These are phyloP conservation scores for Moesziomyces parantarcticus DNA, from an alignment of 1,284 basidiomycete species.

Conservation along the genomic window DNA sequence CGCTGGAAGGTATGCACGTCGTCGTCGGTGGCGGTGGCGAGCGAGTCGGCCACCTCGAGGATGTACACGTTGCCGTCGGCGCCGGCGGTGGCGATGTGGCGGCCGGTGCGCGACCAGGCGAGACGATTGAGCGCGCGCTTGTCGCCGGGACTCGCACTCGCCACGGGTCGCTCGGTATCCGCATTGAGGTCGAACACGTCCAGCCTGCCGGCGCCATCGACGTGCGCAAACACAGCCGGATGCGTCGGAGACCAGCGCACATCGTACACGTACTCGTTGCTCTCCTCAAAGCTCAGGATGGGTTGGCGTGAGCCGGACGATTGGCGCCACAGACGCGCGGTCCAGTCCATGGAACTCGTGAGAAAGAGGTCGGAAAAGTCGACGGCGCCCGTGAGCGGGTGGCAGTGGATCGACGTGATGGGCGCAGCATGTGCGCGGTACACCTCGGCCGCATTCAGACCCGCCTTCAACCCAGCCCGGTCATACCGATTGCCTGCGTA, in stretches of 20 bases:
- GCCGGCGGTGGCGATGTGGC: slow-evolving; percentile 85
- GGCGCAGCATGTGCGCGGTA: slow-evolving; percentile 93
- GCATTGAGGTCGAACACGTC: slow-evolving; percentile 95
- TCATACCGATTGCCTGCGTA: slow-evolving; percentile 96
- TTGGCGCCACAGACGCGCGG: slow-evolving; percentile 56
- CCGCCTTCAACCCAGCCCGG: slow-evolving; percentile 93
- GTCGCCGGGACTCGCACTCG: too few relatives aligned
- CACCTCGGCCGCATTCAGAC: slow-evolving; percentile 84
- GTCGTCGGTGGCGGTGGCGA: slow-evolving; percentile 45
- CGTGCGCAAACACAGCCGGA: slow-evolving; percentile 90
- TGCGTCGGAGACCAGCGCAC: slow-evolving; percentile 96
- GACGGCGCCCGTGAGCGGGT: slow-evolving; percentile 75
- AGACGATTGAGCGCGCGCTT: slow-evolving; percentile 86
- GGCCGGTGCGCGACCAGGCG: slow-evolving; percentile 90
- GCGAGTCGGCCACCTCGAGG: slow-evolving; percentile 72
- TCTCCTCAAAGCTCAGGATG: slow-evolving; percentile 79
- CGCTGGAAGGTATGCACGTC: slow-evolving; percentile 50
- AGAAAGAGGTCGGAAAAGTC: slow-evolving; percentile 96
- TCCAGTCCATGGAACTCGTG: slow-evolving; percentile 69
- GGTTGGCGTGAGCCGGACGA: too few relatives aligned
- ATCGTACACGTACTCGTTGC: slow-evolving; percentile 98
- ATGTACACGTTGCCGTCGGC: slow-evolving; percentile 92
- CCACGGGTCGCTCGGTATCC: slow-evolving; percentile 77
- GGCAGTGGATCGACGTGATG: slow-evolving; percentile 92
- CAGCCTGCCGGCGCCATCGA: slow-evolving; percentile 92